Base-by-base conservation (phyloP, 2,329 filamentous ascomycete genomes). In the Apiospora koreana region DNA sequence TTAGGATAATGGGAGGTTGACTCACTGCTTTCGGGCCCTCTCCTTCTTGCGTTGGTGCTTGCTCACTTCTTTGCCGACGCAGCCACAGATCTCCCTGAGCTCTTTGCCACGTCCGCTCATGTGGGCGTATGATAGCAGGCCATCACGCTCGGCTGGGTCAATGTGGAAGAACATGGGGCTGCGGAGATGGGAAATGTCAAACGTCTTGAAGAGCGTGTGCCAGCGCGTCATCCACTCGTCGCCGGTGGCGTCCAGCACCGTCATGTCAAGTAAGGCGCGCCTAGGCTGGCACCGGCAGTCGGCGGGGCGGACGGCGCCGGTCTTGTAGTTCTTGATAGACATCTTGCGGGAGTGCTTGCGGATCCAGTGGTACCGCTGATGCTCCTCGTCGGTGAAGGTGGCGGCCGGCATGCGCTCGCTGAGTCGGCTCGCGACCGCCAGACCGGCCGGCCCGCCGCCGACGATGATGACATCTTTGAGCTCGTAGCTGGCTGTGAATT, bases 131-230 rank as follows among this genome's bases (percentile, higher is more conserved):
- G 89, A 91, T 28, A 95, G 81, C 75, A 95, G 81, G 0, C 91
- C 91, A 81, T 95, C 93, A 1, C 92, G 85, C 79, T 95, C 93
- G 0, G 87, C 84, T 0, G 93, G 93, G 76, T 95, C 93, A 18
- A 93, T 85, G 76, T 96, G 93, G 82, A 94, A 95, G 76, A 95
- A 92, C 91, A 95, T 93, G 0, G 92, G 93, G 74, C 92, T 94
- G 21, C 93, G 86, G 48, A 96, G 82, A 75, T 94, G 89, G 1
- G 87, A 85, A 65, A 95, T 95, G 66, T 90, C 87, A 62, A 94
- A 88, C 2, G 86, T 87, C 42, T 85, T 83, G 80, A 95, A 95
- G 3, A 92, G 85, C 18, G 85, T 82, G 62, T 92, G 88, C 93
- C 93, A 95, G 50, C 89, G 85, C 12, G 86, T 81, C 84, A 95